Percentiles rank a stretch among this genome's conserved stretches.
These are phyloP conservation scores for Mucor racemosus DNA, from an alignment of 371 early-diverging fungal species.

Conservation along the genomic window DNA sequence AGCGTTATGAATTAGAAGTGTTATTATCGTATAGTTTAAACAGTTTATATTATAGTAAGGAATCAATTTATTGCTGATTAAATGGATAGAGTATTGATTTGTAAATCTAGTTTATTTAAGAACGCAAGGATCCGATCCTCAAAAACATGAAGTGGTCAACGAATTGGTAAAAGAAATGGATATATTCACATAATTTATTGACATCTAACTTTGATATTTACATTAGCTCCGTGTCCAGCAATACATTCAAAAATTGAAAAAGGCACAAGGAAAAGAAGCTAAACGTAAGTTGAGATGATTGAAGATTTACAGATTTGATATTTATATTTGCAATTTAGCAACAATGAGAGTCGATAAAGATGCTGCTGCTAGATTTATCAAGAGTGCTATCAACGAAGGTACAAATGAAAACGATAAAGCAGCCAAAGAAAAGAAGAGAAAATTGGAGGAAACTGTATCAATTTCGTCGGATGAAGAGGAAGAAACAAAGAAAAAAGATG, in stretches of 20 bases:
- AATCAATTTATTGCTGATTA: not conserved
- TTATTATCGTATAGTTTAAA: constrained; percentile 59
- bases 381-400: constrained; percentile 35
- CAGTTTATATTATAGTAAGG: constrained; percentile 59
- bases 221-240: constrained; percentile 51
- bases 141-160: constrained; percentile 52
- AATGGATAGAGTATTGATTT: not conserved
- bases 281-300: constrained; percentile 32
- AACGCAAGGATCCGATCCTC: constrained; percentile 54
- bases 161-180: constrained; percentile 48
- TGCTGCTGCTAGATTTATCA: constrained; percentile 62
- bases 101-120: constrained; percentile 51
- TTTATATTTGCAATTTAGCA: constrained; percentile 25
- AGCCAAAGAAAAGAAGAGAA: not conserved
- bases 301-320: not conserved
- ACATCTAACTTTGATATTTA: not conserved
- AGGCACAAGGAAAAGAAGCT: constrained; percentile 41
- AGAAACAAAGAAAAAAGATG: constrained; percentile 12
- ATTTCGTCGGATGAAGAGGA: constrained; percentile 19
- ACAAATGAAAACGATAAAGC: not conserved
- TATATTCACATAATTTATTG: not conserved
- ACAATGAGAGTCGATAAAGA: constrained; percentile 56
- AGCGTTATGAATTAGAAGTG: constrained; percentile 61
- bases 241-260: constrained; percentile 57
- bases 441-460: constrained; percentile 7